phyloP scores from a whole-genome alignment of 371 early-diverging fungal genomes.

The Mortierella sp. region DNA sequence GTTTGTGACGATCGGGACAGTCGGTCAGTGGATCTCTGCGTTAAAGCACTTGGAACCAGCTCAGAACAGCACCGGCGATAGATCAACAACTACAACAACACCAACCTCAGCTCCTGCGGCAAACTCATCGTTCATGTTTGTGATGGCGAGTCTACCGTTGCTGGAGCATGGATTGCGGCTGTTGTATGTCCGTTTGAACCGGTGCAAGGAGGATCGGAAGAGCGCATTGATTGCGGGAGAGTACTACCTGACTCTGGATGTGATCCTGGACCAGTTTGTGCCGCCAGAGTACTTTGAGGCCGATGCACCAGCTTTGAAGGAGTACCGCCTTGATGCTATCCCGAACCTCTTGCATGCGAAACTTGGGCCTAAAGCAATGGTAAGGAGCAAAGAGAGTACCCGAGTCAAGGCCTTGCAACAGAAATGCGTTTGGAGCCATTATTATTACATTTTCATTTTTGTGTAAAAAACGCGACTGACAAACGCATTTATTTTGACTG shows the following conservation, averaged over 20 bases:
- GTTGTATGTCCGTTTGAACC: conserved; percentile 38
- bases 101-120: background rate
- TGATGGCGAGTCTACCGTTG: conserved; percentile 43
- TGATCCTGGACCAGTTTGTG: conserved; percentile 36
- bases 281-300: conserved; percentile 37
- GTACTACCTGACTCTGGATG: conserved; percentile 53
- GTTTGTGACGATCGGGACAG: conserved; percentile 35
- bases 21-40: conserved; percentile 28
- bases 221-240: conserved; percentile 44
- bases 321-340: background rate
- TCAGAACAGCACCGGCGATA: background rate
- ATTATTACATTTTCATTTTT: no score
- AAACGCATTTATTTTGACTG: background rate
- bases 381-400: conserved; percentile 16
- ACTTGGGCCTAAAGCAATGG: conserved; percentile 28
- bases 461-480: no score
- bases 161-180: conserved; percentile 47
- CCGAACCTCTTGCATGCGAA: conserved; percentile 27
- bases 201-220: conserved; percentile 42
- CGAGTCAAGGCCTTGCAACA: no score
- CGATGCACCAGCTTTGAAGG: background rate
- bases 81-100: background rate
- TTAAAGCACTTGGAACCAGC: conserved; percentile 8
- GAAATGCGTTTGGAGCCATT: no score
- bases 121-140: conserved; percentile 29